A percentile compares a stretch with the other conserved stretches of the same genome.
Conservation (phyloP, 2,329 filamentous ascomycete genomes). For the Aspergillus carbonarius region DNA sequence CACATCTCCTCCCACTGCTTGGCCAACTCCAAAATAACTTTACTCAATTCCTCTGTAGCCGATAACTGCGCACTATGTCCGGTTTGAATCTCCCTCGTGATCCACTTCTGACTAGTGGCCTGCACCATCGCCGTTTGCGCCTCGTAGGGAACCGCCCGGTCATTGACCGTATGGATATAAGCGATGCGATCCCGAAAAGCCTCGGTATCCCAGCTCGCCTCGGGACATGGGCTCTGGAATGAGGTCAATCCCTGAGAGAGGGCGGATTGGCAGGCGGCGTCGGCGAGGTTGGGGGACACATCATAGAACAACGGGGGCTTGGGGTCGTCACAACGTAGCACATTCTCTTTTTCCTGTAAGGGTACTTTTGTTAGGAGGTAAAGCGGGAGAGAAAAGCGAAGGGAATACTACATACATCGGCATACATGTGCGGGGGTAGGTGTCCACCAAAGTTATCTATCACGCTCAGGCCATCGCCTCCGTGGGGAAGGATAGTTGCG, state of each 20-base stretch:
- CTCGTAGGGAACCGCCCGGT: constrained; percentile 1
- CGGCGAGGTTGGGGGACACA: background rate
- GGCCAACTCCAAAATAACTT: background rate
- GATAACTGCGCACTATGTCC: constrained; percentile 7
- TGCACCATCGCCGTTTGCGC: constrained; percentile 3
- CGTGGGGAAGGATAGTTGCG: background rate
- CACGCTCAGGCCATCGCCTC: background rate
- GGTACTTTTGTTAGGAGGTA: too few species aligned
- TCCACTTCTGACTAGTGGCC: background rate
- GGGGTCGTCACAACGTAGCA: background rate
- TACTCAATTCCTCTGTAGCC: background rate
- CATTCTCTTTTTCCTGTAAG: background rate
- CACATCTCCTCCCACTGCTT: background rate
- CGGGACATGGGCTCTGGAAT: background rate
- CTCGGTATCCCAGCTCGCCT: background rate
- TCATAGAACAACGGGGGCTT: background rate
- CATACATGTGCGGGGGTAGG: background rate
- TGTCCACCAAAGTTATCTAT: constrained; percentile 1
- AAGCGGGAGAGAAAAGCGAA: background rate
- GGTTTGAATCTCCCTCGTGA: background rate
- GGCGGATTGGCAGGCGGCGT: background rate
- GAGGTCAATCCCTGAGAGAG: background rate
- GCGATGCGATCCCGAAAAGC: background rate
- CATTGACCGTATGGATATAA: background rate
- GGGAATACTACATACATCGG: background rate